Evolutionary conservation across 2,329 filamentous ascomycete species (phyloP).

Genomic region (Monosporascus sp.): DNA sequence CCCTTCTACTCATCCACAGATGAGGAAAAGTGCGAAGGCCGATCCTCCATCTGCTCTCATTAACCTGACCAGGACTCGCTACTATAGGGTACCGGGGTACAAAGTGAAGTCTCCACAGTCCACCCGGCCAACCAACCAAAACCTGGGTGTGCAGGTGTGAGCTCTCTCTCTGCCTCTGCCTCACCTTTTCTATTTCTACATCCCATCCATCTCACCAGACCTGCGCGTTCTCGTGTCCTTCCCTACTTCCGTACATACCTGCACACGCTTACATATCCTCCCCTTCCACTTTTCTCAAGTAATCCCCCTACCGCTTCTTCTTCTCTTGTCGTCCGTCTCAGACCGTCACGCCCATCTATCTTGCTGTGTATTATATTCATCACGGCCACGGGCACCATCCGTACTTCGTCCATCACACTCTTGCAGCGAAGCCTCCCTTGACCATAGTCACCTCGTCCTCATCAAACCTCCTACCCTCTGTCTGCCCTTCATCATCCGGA

Average conservation of each 20-base stretch:
- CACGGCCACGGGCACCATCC: background rate
- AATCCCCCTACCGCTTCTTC: slow-evolving; percentile 20
- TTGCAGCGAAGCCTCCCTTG: background rate
- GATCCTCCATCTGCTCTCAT: background rate
- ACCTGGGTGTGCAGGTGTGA: slow-evolving; percentile 1
- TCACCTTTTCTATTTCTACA: slow-evolving; percentile 19
- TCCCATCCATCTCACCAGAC: slow-evolving; percentile 8
- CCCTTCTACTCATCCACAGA: background rate
- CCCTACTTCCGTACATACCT: slow-evolving; percentile 2
- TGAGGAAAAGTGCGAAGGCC: background rate
- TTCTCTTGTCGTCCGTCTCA: slow-evolving; percentile 1
- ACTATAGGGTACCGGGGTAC: background rate
- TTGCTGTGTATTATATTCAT: background rate
- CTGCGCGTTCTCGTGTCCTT: slow-evolving; percentile 6
- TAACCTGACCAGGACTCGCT: background rate
- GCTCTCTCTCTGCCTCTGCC: slow-evolving; percentile 14
- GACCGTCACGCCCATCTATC: background rate
- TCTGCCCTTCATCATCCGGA: background rate
- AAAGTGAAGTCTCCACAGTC: background rate
- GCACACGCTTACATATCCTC: slow-evolving; percentile 2
- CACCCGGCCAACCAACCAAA: background rate
- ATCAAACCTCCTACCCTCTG: background rate
- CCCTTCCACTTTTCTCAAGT: slow-evolving; percentile 19
- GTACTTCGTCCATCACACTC: background rate
- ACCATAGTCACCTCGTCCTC: slow-evolving; percentile 1